A percentile compares a stretch with the other conserved stretches of the same genome.
Evolutionary conservation across 2,329 filamentous ascomycete genomes (phyloP).

Genomic region (Daldinia eschscholtzii): DNA sequence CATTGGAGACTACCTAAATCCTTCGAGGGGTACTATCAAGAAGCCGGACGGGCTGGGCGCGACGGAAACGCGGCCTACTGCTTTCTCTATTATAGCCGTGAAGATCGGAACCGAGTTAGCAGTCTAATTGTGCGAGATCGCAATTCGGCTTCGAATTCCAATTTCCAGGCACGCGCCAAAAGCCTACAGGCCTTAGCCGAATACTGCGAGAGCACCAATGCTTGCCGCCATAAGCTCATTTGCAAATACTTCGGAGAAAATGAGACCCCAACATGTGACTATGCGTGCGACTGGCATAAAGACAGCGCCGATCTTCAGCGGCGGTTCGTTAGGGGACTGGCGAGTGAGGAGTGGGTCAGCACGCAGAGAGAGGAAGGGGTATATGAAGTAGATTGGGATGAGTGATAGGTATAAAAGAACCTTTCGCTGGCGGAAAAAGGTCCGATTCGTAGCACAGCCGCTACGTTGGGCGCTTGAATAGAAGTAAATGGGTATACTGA

Average conservation of each 20-base stretch:
- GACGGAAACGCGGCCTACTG: conserved; percentile 90
- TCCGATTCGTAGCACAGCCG: conserved; percentile 34
- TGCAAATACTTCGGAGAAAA: conserved; percentile 82
- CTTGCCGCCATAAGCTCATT: conserved; percentile 82
- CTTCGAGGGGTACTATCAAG: conserved; percentile 96
- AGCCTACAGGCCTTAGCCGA: conserved; percentile 77
- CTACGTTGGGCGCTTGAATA: conserved; percentile 33
- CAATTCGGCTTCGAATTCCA: conserved; percentile 53
- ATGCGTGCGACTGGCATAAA: conserved; percentile 84
- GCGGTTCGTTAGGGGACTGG: conserved; percentile 68
- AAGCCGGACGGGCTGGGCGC: conserved; percentile 89
- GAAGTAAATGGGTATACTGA: conserved; percentile 30
- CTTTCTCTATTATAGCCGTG: conserved; percentile 90
- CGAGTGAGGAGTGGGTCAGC: conserved; percentile 72
- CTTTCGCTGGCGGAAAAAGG: conserved; percentile 19
- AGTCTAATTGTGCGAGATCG: conserved; percentile 66
- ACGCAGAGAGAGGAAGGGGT: conserved; percentile 71
- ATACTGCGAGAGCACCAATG: conserved; percentile 82
- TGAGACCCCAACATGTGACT: conserved; percentile 71
- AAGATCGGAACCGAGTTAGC: conserved; percentile 83
- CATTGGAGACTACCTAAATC: conserved; percentile 96
- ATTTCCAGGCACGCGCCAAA: conserved; percentile 65
- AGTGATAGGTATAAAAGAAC: conserved; percentile 44
- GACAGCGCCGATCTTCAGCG: conserved; percentile 69
- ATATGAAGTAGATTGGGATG: conserved; percentile 69